Conservation (phyloP, 495 filamentous ascomycete genomes). For the Stereocaulon alpinum region DNA sequence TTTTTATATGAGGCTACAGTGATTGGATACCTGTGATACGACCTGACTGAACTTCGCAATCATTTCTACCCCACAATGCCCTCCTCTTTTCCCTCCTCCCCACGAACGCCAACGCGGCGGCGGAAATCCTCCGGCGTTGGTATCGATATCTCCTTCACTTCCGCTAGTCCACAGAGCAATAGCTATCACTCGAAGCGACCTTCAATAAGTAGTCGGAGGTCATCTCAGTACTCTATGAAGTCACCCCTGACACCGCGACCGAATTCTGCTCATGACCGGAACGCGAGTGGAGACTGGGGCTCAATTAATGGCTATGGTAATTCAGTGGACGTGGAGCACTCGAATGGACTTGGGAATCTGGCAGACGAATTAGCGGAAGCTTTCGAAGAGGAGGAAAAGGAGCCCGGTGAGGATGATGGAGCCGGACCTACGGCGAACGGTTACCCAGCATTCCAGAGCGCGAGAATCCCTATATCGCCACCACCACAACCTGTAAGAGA, state of each 20-base stretch:
- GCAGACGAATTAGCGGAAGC: constrained; percentile 67
- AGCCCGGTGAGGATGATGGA: constrained; percentile 1
- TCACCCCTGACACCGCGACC: constrained; percentile 9
- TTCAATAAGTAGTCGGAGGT: constrained; percentile 5
- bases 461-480: not conserved
- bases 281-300: constrained; percentile 7
- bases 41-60: no score
- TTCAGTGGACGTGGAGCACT: constrained; percentile 25
- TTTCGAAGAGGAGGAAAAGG: constrained; percentile 44
- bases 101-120: constrained; percentile 55
- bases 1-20: no score
- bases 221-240: constrained; percentile 14
- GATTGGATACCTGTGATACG: no score
- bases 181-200: constrained; percentile 20
- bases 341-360: constrained; percentile 65
- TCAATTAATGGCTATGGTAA: constrained; percentile 29
- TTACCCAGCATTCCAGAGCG: not conserved
- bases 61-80: no score
- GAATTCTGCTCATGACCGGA: constrained; percentile 3
- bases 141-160: constrained; percentile 45
- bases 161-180: constrained; percentile 33
- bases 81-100: constrained; percentile 45
- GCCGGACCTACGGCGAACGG: not conserved
- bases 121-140: constrained; percentile 49
- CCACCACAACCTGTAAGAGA: not conserved